Base-by-base conservation (phyloP, 2,329 filamentous ascomycete genomes). In the Cylindrodendrum hubeiense region DNA sequence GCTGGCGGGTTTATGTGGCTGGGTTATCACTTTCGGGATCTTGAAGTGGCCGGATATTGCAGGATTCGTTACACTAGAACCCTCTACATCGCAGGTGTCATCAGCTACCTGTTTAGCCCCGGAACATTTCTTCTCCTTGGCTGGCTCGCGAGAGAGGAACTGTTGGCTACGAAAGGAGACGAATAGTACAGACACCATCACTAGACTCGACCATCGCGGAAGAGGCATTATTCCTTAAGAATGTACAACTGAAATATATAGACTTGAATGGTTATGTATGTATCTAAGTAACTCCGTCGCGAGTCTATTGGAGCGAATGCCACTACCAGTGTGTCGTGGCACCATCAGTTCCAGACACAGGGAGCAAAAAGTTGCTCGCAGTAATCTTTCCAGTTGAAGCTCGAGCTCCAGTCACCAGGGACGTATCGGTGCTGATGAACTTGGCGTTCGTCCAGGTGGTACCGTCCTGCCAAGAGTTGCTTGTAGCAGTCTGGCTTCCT, bases 401-500 rank as follows among this genome's bases (percentile, higher is more conserved):
- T 37, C 82, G 75, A 17, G 76, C 73, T 19, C 78, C 78, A 65
- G 80, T 76, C 21, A 82, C 76, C 15, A 78, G 65, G 1, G 63
- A 72, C 3, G 73, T 67, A 51, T 79, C 75, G 2, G 76, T 72
- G 60, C 79, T 82, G 68, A 75, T 72, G 70, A 83, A 83, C 37
- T 68, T 72, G 22, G 72, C 69, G 57, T 82, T 76, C 3, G 72
- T 73, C 80, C 79, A 83, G 1, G 77, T 78, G 19, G 76, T 74
- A 53, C 76, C 71, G 19, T 69, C 74, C 60, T 82, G 76, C 82
- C 82, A 83, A 5, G 79, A 82, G 69, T 83, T 83, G 0, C 79
- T 79, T 37, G 73, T 79, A n/a, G 72, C 68, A 9, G 70, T 71
- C 37, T 67, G 63, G 9, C 64, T 70, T 15, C 73, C 73, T 19